These are phyloP conservation scores for Aphanocladium album DNA, from an alignment of 2,329 filamentous ascomycete genomes.

Conservation along the genomic window DNA sequence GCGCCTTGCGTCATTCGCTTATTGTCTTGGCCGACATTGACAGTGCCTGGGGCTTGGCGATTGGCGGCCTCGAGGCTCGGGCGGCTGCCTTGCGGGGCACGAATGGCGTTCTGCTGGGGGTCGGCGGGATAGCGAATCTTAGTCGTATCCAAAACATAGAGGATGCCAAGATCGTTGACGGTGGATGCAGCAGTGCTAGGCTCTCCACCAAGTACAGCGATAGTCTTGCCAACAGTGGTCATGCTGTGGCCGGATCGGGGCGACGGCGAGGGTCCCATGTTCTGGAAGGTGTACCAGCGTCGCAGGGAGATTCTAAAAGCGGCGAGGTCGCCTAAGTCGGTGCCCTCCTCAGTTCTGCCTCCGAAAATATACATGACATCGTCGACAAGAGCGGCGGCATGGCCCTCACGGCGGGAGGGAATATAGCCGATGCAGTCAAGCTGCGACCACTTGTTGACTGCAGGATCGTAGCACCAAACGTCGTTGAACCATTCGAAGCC, in stretches of 20 bases:
- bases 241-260: slow-evolving; percentile 94
- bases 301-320: slow-evolving; percentile 71
- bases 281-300: slow-evolving; percentile 98
- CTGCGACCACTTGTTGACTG: slow-evolving; percentile 76
- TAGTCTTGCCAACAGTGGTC: slow-evolving; percentile 88
- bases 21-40: slow-evolving; percentile 45
- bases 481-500: slow-evolving; percentile 98
- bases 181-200: slow-evolving; percentile 81
- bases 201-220: slow-evolving; percentile 89
- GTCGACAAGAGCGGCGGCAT: slow-evolving; percentile 87
- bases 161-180: slow-evolving; percentile 77
- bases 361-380: slow-evolving; percentile 99
- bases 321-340: slow-evolving; percentile 86
- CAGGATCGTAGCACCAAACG: slow-evolving; percentile 92
- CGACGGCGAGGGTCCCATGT: slow-evolving; percentile 95
- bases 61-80: slow-evolving; percentile 21
- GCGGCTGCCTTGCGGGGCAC: slow-evolving; percentile 14
- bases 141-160: slow-evolving; percentile 87
- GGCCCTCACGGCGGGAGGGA: slow-evolving; percentile 85
- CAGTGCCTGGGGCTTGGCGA: slow-evolving; percentile 23
- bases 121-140: slow-evolving; percentile 97
- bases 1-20: slow-evolving; percentile 42
- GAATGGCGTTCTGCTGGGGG: slow-evolving; percentile 30
- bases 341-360: slow-evolving; percentile 87
- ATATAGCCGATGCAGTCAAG: slow-evolving; percentile 98